Evolutionary conservation across 1,139 yeast genomes (phyloP).

Genomic region (Sugiyamaella pinicola): DNA sequence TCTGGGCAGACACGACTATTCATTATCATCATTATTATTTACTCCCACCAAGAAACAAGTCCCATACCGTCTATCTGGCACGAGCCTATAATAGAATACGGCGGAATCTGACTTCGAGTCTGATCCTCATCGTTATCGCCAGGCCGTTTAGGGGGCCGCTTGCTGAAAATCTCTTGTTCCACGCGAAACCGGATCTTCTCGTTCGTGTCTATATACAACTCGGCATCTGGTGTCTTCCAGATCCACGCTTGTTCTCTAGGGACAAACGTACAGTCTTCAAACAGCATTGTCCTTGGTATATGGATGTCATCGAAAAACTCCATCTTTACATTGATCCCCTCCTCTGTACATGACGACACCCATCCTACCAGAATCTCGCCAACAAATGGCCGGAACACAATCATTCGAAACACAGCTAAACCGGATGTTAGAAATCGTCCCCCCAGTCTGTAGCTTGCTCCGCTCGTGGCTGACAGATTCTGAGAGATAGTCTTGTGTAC

Average conservation of each 20-base stretch:
- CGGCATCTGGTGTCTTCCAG: slow-evolving; percentile 74
- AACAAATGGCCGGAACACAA: slow-evolving; percentile 89
- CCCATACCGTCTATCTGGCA: slow-evolving; percentile 98
- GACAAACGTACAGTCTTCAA: slow-evolving; percentile 70
- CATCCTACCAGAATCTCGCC: slow-evolving; percentile 95
- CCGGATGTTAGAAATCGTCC: background rate
- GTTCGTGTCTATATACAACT: slow-evolving; percentile 80
- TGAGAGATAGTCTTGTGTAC: slow-evolving; percentile 16
- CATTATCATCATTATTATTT: background rate
- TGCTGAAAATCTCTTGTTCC: slow-evolving; percentile 83
- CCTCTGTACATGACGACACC: slow-evolving; percentile 83
- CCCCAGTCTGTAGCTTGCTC: background rate
- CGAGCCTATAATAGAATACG: slow-evolving; percentile 84
- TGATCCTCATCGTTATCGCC: slow-evolving; percentile 48
- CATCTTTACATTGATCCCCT: slow-evolving; percentile 79
- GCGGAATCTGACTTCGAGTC: slow-evolving; percentile 50
- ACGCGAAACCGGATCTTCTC: slow-evolving; percentile 89
- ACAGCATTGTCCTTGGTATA: slow-evolving; percentile 77
- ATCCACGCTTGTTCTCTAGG: slow-evolving; percentile 88
- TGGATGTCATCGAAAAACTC: slow-evolving; percentile 91
- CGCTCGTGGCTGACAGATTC: background rate
- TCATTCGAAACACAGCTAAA: slow-evolving; percentile 63
- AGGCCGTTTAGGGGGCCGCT: slow-evolving; percentile 75
- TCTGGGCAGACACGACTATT: background rate
- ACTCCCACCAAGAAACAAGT: slow-evolving; percentile 92